Percentiles rank a stretch among this genome's conserved stretches.
Conservation (phyloP, 2,329 filamentous ascomycete species). For the Cryphonectria naterciae region DNA sequence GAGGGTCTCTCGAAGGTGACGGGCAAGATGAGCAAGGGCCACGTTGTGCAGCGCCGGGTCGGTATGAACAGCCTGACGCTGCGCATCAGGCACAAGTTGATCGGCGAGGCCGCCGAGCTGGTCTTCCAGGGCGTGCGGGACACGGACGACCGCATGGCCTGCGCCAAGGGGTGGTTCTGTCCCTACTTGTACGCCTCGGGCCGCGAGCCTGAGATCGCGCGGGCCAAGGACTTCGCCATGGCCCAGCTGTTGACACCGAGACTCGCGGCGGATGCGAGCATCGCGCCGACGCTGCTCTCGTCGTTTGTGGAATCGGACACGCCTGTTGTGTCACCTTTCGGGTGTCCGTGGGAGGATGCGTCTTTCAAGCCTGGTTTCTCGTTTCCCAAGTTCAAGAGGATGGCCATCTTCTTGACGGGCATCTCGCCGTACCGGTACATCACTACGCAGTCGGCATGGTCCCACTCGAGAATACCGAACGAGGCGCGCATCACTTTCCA, state of each 20-base stretch:
- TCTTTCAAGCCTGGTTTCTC: conserved; percentile 16
- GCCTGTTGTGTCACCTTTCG: conserved; percentile 29
- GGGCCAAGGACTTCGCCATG: conserved; percentile 31
- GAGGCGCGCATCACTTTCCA: conserved; percentile 31
- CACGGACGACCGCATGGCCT: conserved; percentile 26
- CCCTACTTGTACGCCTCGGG: conserved; percentile 31
- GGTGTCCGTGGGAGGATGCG: conserved; percentile 22
- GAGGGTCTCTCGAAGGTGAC: conserved; percentile 27
- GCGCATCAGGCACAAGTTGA: conserved; percentile 31
- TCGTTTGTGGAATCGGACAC: conserved; percentile 28
- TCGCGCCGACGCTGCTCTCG: conserved; percentile 30
- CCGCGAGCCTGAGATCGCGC: conserved; percentile 29
- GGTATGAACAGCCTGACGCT: conserved; percentile 30
- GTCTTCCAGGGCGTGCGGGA: conserved; percentile 27
- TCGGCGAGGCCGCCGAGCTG: conserved; percentile 31
- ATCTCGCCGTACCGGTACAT: conserved; percentile 32
- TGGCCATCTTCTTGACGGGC: conserved; percentile 30
- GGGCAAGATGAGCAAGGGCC: conserved; percentile 21
- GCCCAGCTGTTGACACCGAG: conserved; percentile 29
- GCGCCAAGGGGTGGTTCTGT: conserved; percentile 33
- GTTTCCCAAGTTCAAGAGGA: conserved; percentile 28
- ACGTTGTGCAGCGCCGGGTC: conserved; percentile 26
- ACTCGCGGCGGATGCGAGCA: conserved; percentile 28
- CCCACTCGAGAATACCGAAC: conserved; percentile 31
- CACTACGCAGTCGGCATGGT: conserved; percentile 30